Base-by-base conservation (phyloP, 1,284 basidiomycete genomes). In the Amylostereum areolatum region DNA sequence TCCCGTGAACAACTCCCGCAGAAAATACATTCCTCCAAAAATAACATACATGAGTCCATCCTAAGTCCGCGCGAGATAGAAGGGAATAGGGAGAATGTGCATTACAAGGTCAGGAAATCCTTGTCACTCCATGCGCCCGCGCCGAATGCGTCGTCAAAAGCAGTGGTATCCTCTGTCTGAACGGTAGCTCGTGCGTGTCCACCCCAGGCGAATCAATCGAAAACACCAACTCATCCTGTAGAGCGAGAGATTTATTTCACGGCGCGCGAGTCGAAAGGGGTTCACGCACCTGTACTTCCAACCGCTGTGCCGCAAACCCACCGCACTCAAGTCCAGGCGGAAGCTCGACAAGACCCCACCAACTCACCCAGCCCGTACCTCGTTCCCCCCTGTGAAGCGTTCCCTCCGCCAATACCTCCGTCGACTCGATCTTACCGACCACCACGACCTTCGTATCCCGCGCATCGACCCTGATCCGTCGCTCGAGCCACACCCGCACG, bases 361-460 rank as follows among this genome's bases (percentile, higher is more conserved):
- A 56, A 5, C 52, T 45, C 25, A 56, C 35, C 24, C 41, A 44
- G 11, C 46, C 46, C 25, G 28, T 24, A 28, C 50, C 50, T 6
- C 30, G 27, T 39, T 52, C 49, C 3, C 35, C 32, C 8, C 34
- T 34, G 27, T 44, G 29, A 43, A 56, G 36, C 3, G 11, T 5
- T 4, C 45, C 55, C 10, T 54, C 50, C 4, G 46, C 50, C 3
- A 56, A 35, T 8, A 25, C 5, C 35, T 25, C 25, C 3, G 45
- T 41, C 5, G 33, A 33, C 43, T 18, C 29, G 37, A 33, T 46
- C 12, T 12, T 24, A 5, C 55, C 48, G 3, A 56, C 18, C 10
- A 54, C 52, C n/a, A 54, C 37, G n/a, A 54, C 55, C 8, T 45
- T 43, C 0, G 55, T 52, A 10, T 45, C 50, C 7, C 52, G 55